phyloP scores from a whole-genome alignment of 192 early-diverging fungal genomes.

The Phycomyces blakesleeanus region DNA sequence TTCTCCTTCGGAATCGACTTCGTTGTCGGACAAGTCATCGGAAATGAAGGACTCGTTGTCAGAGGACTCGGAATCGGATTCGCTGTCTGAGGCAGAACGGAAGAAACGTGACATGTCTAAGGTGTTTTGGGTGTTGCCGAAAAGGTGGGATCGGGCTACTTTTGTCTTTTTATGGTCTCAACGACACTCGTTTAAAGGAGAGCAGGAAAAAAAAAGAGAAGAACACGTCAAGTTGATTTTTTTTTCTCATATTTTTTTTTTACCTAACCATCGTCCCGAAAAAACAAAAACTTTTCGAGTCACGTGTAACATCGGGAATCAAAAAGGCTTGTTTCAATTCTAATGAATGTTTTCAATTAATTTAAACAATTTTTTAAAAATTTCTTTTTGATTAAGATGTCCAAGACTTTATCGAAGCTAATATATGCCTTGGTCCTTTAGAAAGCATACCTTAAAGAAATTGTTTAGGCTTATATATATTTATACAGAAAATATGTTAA shows the following conservation, averaged over 20 bases:
- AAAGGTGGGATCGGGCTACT: not conserved
- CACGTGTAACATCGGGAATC: conserved; percentile 2
- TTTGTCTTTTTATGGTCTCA: not conserved
- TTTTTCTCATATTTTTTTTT: not conserved
- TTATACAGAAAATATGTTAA: too few relatives aligned
- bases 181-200: not conserved
- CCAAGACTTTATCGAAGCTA: too few relatives aligned
- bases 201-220: not conserved
- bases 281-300: conserved; percentile 4
- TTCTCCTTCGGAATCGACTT: conserved; percentile 20
- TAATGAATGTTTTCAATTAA: too few relatives aligned
- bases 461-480: too few relatives aligned
- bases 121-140: not conserved
- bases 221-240: not conserved
- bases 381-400: too few relatives aligned
- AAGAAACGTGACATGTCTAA: conserved; percentile 85
- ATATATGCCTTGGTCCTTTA: too few relatives aligned
- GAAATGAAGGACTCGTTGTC: conserved; percentile 11
- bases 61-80: conserved; percentile 24
- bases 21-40: conserved; percentile 31
- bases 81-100: conserved; percentile 61
- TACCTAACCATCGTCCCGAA: not conserved
- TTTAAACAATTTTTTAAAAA: too few relatives aligned
- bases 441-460: too few relatives aligned
- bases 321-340: too few relatives aligned